Conservation (phyloP, 2,329 filamentous ascomycete genomes). For the Lecanicillium sp. region DNA sequence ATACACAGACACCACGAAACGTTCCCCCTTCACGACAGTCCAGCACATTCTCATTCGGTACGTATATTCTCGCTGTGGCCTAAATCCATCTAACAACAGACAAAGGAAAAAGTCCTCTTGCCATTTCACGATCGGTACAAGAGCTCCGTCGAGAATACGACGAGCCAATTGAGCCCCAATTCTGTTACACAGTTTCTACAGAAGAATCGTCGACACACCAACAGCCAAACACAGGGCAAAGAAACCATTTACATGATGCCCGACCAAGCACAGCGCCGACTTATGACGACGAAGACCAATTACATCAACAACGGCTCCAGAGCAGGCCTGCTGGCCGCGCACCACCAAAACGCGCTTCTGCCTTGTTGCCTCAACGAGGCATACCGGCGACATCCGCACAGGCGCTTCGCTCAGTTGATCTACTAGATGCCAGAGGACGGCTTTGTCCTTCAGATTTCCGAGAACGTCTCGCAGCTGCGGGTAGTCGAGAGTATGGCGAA, state of each 20-base stretch:
- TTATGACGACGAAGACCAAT: neutral
- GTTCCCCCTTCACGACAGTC: neutral
- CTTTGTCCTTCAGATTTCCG: slow-evolving; percentile 41
- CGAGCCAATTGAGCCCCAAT: no score
- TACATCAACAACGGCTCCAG: neutral
- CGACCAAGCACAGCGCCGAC: neutral
- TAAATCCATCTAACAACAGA: neutral
- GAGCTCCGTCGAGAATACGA: neutral
- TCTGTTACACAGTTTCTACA: no score
- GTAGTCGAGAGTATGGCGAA: slow-evolving; percentile 50
- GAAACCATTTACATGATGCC: neutral
- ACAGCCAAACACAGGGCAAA: no score
- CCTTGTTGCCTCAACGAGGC: neutral
- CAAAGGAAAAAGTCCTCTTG: no score
- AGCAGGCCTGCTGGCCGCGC: neutral
- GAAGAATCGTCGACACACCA: no score
- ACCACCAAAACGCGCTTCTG: neutral
- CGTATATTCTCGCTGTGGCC: neutral
- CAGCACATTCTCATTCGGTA: neutral
- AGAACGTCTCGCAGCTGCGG: slow-evolving; percentile 39
- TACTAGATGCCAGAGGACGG: slow-evolving; percentile 49
- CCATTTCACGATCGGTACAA: neutral
- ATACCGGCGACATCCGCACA: neutral
- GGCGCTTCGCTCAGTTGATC: slow-evolving; percentile 33
- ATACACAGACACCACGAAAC: neutral